Base-by-base conservation (phyloP, 148 eudicot species). In the Rhododendron ferrugineum region DNA sequence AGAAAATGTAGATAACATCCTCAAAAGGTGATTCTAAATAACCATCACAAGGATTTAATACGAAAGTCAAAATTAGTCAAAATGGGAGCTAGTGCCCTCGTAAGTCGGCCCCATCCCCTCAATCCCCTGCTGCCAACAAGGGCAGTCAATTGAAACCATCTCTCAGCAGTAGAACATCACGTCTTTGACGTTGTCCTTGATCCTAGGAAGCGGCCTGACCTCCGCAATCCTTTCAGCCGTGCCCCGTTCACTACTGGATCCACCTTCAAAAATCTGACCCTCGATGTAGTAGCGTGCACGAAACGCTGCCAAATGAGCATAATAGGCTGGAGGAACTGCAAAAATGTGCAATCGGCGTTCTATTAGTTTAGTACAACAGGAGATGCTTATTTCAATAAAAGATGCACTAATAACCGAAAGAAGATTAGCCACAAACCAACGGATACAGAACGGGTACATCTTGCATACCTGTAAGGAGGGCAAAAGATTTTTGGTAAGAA, bases 381-480 rank as follows among this genome's bases (percentile, higher is more conserved):
- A 40, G 66, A 56, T 18, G 5, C 14, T 1, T 18, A 4, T 15
- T 44, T 46, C 36, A 34, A 34, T 54, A 15, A 75, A 14, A 36
- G n/a, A 82, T 32, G 13, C 46, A 34, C 13, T 20, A 58, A 44
- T n/a, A 52, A 18, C 54, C 36, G 5, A 76, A 0, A 50, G 30
- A 82, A 50, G 8, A 82, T 40, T 5, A 72, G 16, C 6, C 32
- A 85, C 92, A 66, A 54, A 95, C 99, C 99, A 34, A 96, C 74
- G 1, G 99, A 96, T 11, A 96, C 99, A 0, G 99, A 93, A 3
- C 99, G 93, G 5, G 99, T 96, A 83, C 99, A 96, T 73, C 99
- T 89, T 11, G 95, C 99, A 85, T 93, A 96, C 26, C 99, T 96
- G 91, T 36, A 74, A 74, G 14, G 37, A 44, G 20, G 32, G 64